These are phyloP conservation scores for Candida gorgasii DNA, from an alignment of 805 yeast genomes.

Conservation along the genomic window DNA sequence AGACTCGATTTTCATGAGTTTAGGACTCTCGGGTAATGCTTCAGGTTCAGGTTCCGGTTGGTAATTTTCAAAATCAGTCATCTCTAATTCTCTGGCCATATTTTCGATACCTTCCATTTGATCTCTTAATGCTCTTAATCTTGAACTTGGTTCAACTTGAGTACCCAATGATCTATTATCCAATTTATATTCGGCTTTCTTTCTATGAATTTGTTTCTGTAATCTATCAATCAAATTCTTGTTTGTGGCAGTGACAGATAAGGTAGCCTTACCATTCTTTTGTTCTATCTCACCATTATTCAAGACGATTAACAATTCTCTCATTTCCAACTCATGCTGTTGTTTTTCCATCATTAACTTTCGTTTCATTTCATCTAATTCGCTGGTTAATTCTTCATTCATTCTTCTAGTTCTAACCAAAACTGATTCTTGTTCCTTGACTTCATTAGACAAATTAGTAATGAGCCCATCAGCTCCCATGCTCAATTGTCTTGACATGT, in stretches of 20 bases:
- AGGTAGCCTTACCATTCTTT: conserved; percentile 36
- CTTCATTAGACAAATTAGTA: conserved; percentile 57
- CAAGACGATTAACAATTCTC: conserved; percentile 66
- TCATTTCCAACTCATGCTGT: conserved; percentile 72
- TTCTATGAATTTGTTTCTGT: conserved; percentile 47
- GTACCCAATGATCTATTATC: conserved; percentile 50
- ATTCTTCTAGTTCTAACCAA: conserved; percentile 60
- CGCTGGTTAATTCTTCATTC: conserved; percentile 58
- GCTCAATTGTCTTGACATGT: conserved; percentile 62
- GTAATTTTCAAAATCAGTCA: conserved; percentile 68
- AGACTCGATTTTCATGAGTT: conserved; percentile 3
- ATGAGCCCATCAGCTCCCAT: conserved; percentile 79
- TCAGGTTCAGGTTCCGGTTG: conserved; percentile 5
- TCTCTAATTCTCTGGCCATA: conserved; percentile 84
- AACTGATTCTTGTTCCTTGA: conserved; percentile 62
- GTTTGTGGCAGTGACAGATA: conserved; percentile 34
- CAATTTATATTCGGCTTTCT: conserved; percentile 46
- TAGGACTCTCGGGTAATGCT: conserved; percentile 4
- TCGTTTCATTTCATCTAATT: conserved; percentile 63
- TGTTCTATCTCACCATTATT: conserved; percentile 44
- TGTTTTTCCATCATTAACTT: conserved; percentile 66
- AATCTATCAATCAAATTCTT: conserved; percentile 40
- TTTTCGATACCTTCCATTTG: conserved; percentile 83
- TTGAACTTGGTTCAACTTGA: conserved; percentile 71
- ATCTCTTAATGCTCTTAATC: conserved; percentile 72